Evolutionary conservation across 495 filamentous ascomycete species (phyloP), one percentile per base, ranked within the genome.

Genomic region (Tuber magnatum): DNA sequence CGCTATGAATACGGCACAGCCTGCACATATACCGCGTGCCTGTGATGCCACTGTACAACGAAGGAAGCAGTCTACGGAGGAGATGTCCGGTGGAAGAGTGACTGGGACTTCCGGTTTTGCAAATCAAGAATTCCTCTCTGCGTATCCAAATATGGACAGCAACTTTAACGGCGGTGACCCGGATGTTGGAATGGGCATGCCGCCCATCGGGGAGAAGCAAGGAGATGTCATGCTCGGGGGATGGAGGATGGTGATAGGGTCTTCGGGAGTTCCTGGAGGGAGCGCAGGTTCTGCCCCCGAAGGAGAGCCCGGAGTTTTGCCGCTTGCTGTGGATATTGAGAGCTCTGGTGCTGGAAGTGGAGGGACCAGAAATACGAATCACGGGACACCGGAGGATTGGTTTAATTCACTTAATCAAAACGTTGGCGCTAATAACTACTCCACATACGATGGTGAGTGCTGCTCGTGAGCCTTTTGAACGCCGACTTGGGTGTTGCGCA

Each of bases 341-440:
- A 79, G 69, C 70, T 72, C 72, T 71, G 61, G 73, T 22, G 69
- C 70, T 78, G 61, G 46, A 44, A 79, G 76, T 74, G 74, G 76
- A 48, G 22, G 39, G 70, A 61, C 22, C 35, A 73, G 41, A 73
- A 41, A 38, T 18, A 73, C 80, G 72, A 51, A 79, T 68, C 78
- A 73, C 32, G 78, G 74, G 77, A 74, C 73, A 40, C 72, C 78
- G 40, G 81, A 82, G 76, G 80, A 82, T 75, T 82, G 81, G 81
- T 82, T 82, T 73, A 82, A 81, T 51, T 4, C 70, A 16, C 73
- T 82, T 73, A 82, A 82, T 75, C 71, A 74, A 32, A 74, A 82
- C 72, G 81, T 82, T 61, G 61, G 71, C 43, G 78, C 74, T 70
- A 82, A 82, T 75, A 82, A 82, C 75, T 82, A 65, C 56, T 56